Evolutionary conservation across 305 asterid species (phyloP).

Genomic region (Galium porrigens): DNA sequence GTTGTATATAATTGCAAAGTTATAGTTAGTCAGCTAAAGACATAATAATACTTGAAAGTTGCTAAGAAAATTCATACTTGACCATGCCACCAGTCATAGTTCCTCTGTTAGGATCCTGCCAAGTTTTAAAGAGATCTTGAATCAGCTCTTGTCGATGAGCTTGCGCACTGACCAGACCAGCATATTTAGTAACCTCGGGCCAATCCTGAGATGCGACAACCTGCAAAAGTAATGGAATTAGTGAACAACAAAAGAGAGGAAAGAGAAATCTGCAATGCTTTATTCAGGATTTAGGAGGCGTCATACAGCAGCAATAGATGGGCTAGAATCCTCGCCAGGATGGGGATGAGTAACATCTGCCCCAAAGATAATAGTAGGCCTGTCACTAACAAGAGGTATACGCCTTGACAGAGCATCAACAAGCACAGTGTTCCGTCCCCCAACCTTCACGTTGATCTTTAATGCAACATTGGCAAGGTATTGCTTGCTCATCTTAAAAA

Average conservation of each 20-base stretch:
- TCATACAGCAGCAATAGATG: constrained; percentile 91
- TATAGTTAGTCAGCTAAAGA: neutral
- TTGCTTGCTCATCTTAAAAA: constrained; percentile 65
- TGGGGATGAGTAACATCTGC: constrained; percentile 98
- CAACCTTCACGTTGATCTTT: constrained; percentile 85
- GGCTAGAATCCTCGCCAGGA: constrained; percentile 96
- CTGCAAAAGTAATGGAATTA: constrained; percentile 28
- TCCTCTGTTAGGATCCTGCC: constrained; percentile 87
- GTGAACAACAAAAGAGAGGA: neutral
- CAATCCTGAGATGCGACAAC: constrained; percentile 99
- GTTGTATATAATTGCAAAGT: neutral
- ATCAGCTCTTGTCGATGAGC: constrained; percentile 91
- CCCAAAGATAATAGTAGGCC: constrained; percentile 92
- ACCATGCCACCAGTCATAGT: constrained; percentile 88
- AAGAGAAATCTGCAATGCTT: neutral
- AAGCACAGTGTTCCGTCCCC: constrained; percentile 86
- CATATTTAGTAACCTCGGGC: constrained; percentile 88
- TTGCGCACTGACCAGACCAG: constrained; percentile 88
- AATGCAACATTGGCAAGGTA: constrained; percentile 88
- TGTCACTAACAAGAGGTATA: constrained; percentile 79
- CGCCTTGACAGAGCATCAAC: constrained; percentile 74
- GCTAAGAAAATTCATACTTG: constrained; percentile 30
- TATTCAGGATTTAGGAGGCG: neutral
- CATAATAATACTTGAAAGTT: too few species aligned
- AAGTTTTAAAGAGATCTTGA: constrained; percentile 64